These are phyloP conservation scores for Leccinum longicurvipes DNA, from an alignment of 768 basidiomycete species.

Conservation along the genomic window DNA sequence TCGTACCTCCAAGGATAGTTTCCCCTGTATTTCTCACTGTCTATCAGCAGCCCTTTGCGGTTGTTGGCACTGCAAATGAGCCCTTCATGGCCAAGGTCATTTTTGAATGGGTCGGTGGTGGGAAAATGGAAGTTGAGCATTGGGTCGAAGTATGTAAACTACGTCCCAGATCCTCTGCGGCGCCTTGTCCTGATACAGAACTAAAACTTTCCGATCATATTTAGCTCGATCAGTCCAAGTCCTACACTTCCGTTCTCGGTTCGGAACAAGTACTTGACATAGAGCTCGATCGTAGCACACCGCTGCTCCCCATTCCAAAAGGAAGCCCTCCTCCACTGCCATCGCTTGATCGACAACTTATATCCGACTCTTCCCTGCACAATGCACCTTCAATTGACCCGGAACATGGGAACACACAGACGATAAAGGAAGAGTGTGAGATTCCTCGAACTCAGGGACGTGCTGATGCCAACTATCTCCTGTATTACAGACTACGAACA, in stretches of 20 bases:
- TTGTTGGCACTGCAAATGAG: constrained; percentile 39
- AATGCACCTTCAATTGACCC: neutral
- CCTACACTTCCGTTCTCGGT: constrained; percentile 36
- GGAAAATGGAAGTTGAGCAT: constrained; percentile 47
- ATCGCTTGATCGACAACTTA: constrained; percentile 25
- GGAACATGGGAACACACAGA: neutral
- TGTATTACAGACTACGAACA: constrained; percentile 30
- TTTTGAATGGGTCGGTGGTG: constrained; percentile 39
- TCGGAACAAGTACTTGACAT: constrained; percentile 51
- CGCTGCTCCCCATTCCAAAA: constrained; percentile 32
- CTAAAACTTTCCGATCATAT: neutral
- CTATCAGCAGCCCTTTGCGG: constrained; percentile 38
- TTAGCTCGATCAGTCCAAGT: constrained; percentile 44
- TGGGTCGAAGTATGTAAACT: constrained; percentile 46
- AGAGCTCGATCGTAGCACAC: constrained; percentile 43
- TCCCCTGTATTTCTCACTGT: constrained; percentile 30
- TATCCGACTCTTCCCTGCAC: neutral
- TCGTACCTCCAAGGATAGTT: constrained; percentile 37
- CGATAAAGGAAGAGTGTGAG: constrained; percentile 20
- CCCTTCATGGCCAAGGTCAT: constrained; percentile 44
- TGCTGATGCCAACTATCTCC: neutral
- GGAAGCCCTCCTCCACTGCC: constrained; percentile 23
- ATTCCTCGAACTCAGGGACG: neutral
- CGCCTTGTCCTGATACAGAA: neutral
- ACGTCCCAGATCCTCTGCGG: neutral